Evolutionary conservation across 2,329 filamentous ascomycete genomes (phyloP), one percentile per base, ranked within the genome.

Genomic region (Epicoccum nigrum): DNA sequence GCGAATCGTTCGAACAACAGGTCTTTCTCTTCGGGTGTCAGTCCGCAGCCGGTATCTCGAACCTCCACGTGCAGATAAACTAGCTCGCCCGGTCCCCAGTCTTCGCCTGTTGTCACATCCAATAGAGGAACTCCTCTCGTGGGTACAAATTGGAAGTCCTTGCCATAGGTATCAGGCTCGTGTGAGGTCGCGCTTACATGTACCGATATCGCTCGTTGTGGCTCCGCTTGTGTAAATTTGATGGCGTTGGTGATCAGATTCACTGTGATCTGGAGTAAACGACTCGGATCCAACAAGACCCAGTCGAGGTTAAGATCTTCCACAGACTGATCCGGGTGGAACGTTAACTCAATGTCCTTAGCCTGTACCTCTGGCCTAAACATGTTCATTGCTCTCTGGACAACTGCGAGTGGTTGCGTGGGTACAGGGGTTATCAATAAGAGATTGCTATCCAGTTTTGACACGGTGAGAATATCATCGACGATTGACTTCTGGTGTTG

Each of bases 241-340:
- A 79, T 76, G 0, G 74, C 72, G 40, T 78, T 78, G 7, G 76
- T 78, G n/a, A 78, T 67, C 2, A 79, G 64, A 23, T 74, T 74
- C 21, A 73, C 63, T 0, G 75, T 65, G 4, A 79, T 74, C 35
- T 79, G 77, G 2, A 78, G 62, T 3, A 78, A 49, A 25, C 77
- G 66, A 40, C 65, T 71, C 0, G 75, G 73, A 54, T 79, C 77
- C 0, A 79, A 61, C 13, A 75, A 59, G 1, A 77, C 69, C 68
- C 71, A 75, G 27, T 76, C 71, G 17, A 76, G 58, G 1, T 56
- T 59, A 5, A 74, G 57, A 2, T 67, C 53, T 2, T 67, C 51
- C 35, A 76, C 67, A 0, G 73, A 72, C 1, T 60, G 52, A 20
- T 77, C 71, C 4, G 72, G 60, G 12, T 59, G 43, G 13, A 69